A percentile compares a stretch with the other conserved stretches of the same genome.
These are phyloP conservation scores for Leucoagaricus sp. DNA, from an alignment of 1,284 basidiomycete species.

Conservation along the genomic window DNA sequence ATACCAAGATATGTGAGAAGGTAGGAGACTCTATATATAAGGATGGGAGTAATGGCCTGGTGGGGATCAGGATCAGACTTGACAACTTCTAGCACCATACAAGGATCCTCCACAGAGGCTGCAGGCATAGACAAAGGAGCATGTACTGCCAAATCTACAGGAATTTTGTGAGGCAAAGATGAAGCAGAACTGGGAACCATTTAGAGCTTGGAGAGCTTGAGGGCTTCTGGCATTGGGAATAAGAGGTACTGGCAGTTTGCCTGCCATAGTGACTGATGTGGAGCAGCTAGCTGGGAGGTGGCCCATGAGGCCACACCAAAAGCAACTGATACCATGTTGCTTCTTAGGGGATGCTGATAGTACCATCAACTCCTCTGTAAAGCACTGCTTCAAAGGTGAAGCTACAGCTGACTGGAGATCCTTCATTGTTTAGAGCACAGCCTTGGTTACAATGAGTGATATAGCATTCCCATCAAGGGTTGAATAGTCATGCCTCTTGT, in stretches of 20 bases:
- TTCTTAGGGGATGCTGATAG: not conserved
- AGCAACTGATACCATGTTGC: slow-evolving; percentile 19
- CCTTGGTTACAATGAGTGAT: not conserved
- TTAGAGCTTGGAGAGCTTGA: slow-evolving; percentile 3
- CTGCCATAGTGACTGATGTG: slow-evolving; percentile 21
- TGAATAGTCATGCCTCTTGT: slow-evolving; percentile 24
- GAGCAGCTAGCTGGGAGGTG: slow-evolving; percentile 27
- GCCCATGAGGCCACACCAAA: slow-evolving; percentile 29
- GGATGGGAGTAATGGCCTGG: not conserved
- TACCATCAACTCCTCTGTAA: not conserved
- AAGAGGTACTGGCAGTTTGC: slow-evolving; percentile 18
- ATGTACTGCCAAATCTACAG: too few species aligned
- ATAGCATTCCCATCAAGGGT: slow-evolving; percentile 14
- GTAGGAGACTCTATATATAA: not conserved
- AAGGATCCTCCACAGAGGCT: slow-evolving; percentile 21
- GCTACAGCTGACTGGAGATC: not conserved
- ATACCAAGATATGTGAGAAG: not conserved
- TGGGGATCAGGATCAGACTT: not conserved
- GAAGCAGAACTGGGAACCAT: slow-evolving; percentile 17
- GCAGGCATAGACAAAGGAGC: slow-evolving; percentile 19
- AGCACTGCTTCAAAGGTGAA: not conserved
- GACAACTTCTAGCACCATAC: slow-evolving; percentile 24
- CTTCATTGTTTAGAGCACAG: not conserved
- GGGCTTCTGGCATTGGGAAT: not conserved
- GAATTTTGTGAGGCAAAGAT: too few species aligned